Evolutionary conservation across 495 filamentous ascomycete genomes (phyloP), one percentile per base, ranked within the genome.

Genomic region (Neurospora sp.): DNA sequence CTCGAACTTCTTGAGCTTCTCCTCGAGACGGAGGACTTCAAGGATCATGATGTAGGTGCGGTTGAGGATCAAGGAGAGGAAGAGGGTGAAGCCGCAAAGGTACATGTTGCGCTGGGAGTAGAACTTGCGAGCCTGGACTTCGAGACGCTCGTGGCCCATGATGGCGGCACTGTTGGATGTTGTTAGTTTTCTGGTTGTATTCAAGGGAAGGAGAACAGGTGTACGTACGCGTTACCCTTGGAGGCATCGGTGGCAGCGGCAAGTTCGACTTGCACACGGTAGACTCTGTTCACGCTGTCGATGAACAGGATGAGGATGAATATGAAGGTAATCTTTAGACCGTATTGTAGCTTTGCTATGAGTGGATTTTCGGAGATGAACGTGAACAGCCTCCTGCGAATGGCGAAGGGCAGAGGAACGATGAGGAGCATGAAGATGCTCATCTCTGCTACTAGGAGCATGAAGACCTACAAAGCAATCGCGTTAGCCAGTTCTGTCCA

Each of bases 81-180:
- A 99, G 73, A 98, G 91, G 0, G 96, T 99, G 87, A 99, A 99
- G 77, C 96, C 96, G 84, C 96, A 98, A 72, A 99, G 94, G 85
- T 99, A 99, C 96, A 99, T 98, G 89, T 99, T 99, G 80, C 96
- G 95, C 85, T 99, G 94, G 73, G 94, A 97, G 89, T 99, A 99
- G 87, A 99, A 99, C 83, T 98, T 98, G 87, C 96, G 94, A 73
- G 96, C 96, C 82, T 99, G 96, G 20, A 98, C 94, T 84, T 99
- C 96, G 89, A 96, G 93, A 74, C 96, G 94, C 81, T 97, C 96
- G 82, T 92, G 91, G 69, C 96, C 92, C 80, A 91, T 90, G 44
- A 96, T 87, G 70, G 91, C 88, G 69, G 89, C 89, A 75, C 84
- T 84, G 72, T 71, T 78, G 53, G 69, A 22, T 61, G 31, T 44